Base-by-base conservation (phyloP, 2,329 filamentous ascomycete species). In the Aquanectria penicillioides region DNA sequence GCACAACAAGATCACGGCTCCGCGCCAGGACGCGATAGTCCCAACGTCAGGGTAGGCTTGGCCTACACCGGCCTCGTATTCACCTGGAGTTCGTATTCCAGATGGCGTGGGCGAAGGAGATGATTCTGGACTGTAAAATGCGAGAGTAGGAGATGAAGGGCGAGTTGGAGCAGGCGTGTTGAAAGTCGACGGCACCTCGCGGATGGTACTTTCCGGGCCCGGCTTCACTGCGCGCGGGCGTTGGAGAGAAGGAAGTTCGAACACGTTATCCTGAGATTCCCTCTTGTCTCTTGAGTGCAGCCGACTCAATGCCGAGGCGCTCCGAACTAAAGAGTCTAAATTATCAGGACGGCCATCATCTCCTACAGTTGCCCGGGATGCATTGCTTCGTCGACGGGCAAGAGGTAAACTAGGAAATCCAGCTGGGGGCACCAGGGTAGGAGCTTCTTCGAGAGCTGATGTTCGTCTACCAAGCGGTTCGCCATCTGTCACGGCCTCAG, bases 1-100 rank as follows among this genome's bases (percentile, higher is more conserved):
- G 34, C 56, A 59, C 6, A 59, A 41, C 20, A 60, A 15, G 23
- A 60, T 60, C 10, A 60, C 28, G 4, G 51, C 57, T 15, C 51
- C 57, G n/a, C 57, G 51, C 31, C 29, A 38, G 2, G 57, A 60
- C 3, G 38, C 25, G 26, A 60, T 56, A 12, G 40, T 43, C 9
- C 57, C 57, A 3, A 56, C 18, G 6, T 51, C 57, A 1, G 51
- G 57, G 25, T 60, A 60, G 12, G 50, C 50, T 8, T 59, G 56
- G 2, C 49, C 49, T 11, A 53, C 26, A 3, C 43, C 56, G 11
- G 54, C 6, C 25, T 59, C 56, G 18, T 49, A 54, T 17, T 60
- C 51, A 2, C 40, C 46, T 3, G 52, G 57, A 18, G 51, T 60
- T 15, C 52, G 51, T 11, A 34, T 51, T 12, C 52, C 52, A 9